Conservation (phyloP, 345 rosid species). For the Trapa incisa region DNA sequence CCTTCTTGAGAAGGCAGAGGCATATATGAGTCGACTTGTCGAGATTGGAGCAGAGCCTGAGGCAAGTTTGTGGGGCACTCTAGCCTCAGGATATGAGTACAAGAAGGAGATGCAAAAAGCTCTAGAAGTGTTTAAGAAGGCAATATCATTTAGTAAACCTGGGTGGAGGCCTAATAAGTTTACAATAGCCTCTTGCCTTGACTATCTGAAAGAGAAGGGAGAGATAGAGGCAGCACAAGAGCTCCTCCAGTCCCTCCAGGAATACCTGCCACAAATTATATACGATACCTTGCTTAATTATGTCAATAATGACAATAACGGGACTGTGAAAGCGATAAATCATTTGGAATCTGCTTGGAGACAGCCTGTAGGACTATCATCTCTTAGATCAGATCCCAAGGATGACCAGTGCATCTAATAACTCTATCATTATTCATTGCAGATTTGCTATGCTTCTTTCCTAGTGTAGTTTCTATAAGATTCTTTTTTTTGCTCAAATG, state of each 20-base stretch:
- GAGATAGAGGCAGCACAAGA: conserved; percentile 11
- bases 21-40: conserved; percentile 15
- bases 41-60: conserved; percentile 2
- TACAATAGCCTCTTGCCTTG: conserved; percentile 12
- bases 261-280: not conserved
- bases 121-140: conserved; percentile 13
- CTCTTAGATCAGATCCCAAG: not conserved
- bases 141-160: not conserved
- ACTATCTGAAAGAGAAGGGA: conserved; percentile 14
- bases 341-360: not conserved
- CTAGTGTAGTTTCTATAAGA: not conserved
- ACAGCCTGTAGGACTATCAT: not conserved
- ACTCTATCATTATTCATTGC: not conserved
- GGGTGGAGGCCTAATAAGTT: conserved; percentile 13
- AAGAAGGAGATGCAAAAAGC: conserved; percentile 9
- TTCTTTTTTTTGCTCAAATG: not conserved
- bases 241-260: conserved; percentile 5
- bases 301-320: not conserved
- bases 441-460: not conserved
- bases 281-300: not conserved
- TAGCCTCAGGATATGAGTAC: conserved; percentile 6
- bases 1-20: conserved; percentile 44
- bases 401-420: not conserved
- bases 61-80: not conserved
- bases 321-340: not conserved